Base-by-base conservation (phyloP, 805 yeast species). In the Saccharomycopsis amapae region DNA sequence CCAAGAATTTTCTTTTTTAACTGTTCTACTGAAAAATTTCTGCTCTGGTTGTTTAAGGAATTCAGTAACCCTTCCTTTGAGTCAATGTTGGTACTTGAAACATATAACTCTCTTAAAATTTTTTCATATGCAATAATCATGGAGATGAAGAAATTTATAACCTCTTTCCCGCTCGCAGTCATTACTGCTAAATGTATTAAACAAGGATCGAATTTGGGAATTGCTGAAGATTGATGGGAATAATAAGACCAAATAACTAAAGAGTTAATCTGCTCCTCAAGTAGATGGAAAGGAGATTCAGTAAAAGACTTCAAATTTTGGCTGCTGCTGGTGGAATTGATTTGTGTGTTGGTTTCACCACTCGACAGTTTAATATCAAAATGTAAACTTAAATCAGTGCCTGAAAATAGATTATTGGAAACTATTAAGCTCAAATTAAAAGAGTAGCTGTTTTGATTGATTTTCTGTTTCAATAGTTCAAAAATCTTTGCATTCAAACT, bases 241-340 rank as follows among this genome's bases (percentile, higher is more conserved):
- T 23, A 18, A 30, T 42, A 40, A 20, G 33, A 43, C 52, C 52
- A 49, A 3, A 38, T 32, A 1, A 49, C 31, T 17, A 49, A 23
- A 2, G 49, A 49, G n/a, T 35, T 28, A 7, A 49, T 33, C 30
- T 49, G 46, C n/a, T 46, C 47, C 25, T 46, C 44, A 5, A 46
- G 23, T 2, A 28, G 5, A 12, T 20, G 25, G 18, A 46, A 33
- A 19, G 40, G 34, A 5, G 46, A 26, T 3, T 31, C 7, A 5
- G 6, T 17, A 18, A n/a, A n/a, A n/a, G n/a, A n/a, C n/a, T n/a
- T n/a, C n/a, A n/a, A n/a, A n/a, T n/a, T n/a, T n/a, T n/a, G n/a
- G n/a, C n/a, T n/a, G n/a, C n/a, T n/a, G n/a, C n/a, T n/a, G n/a
- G n/a, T n/a, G n/a, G n/a, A n/a, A n/a, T n/a, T n/a, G n/a, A n/a